A percentile compares a stretch with the other conserved stretches of the same genome.
Conservation (phyloP, 768 basidiomycete species). For the Fibroporia radiculosa region DNA sequence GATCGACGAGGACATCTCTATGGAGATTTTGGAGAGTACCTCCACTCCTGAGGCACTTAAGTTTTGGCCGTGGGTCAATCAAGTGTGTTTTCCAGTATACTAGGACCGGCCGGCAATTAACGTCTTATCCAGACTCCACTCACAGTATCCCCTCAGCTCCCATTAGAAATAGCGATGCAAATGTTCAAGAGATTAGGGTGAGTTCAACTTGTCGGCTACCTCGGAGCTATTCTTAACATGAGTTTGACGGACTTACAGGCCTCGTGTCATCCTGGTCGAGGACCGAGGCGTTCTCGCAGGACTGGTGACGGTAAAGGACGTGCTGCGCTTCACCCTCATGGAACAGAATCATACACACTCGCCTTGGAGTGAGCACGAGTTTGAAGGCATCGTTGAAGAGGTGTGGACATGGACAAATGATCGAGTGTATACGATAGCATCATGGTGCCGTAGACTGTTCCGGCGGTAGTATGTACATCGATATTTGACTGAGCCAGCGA, state of each 20-base stretch:
- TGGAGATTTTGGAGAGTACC: conserved; percentile 56
- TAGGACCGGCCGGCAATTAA: neutral
- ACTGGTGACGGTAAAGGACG: conserved; percentile 93
- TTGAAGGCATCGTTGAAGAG: conserved; percentile 21
- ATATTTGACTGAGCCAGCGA: no score
- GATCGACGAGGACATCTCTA: conserved; percentile 60
- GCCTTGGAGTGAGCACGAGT: conserved; percentile 20
- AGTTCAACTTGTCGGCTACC: no score
- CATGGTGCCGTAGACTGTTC: neutral
- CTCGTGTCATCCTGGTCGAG: conserved; percentile 93
- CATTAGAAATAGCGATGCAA: conserved; percentile 95
- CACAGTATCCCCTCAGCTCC: conserved; percentile 85
- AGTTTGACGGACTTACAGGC: conserved; percentile 40
- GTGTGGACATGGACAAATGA: conserved; percentile 15
- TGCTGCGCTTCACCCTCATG: conserved; percentile 70
- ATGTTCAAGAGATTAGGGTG: conserved; percentile 97
- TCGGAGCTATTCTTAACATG: neutral
- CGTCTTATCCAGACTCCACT: conserved; percentile 68
- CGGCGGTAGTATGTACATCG: neutral
- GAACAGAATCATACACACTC: conserved; percentile 17
- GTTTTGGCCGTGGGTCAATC: conserved; percentile 91
- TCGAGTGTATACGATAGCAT: neutral
- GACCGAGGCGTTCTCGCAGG: conserved; percentile 77
- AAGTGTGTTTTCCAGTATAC: conserved; percentile 42
- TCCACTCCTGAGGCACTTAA: conserved; percentile 50